Base-by-base conservation (phyloP, 2,329 filamentous ascomycete species). In the Arthrinium puccinioides region DNA sequence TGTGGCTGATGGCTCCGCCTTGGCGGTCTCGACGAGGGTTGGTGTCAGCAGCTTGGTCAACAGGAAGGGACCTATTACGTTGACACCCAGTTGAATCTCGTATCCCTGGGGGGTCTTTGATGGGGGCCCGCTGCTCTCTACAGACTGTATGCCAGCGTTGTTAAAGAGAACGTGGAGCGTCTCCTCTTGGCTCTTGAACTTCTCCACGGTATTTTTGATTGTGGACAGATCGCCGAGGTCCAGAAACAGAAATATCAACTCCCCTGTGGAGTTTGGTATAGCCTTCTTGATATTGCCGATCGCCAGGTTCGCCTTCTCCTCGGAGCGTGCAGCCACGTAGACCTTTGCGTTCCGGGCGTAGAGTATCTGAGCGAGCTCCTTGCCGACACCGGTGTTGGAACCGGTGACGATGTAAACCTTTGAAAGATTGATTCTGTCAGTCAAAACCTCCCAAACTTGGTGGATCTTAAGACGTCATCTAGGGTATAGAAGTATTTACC, bases 281-380 rank as follows among this genome's bases (percentile, higher is more conserved):
- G 51, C 47, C 4, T 48, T 42, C 41, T 65, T 62, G 42, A 66
- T 60, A 3, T 56, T 62, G 6, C 50, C 44, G 36, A 70, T 69
- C 3, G 64, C 62, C 10, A 38, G 44, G 9, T 46, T 41, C 2
- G 60, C 58, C 44, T 66, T 68, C 7, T 53, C 48, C 34, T 59
- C 49, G 2, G 59, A 61, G 15, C 67, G 62, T 2, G 58, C 64
- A 13, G 61, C 58, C n/a, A 69, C 45, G 44, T 67, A 70, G 21
- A 70, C 61, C 34, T 57, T 66, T 20, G 59, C 67, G 41, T 62
- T 61, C 24, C 59, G 54, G 14, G 46, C 45, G 46, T 63, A 67
- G 25, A 68, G 61, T 24, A 66, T 58, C 21, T 51, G 45, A 11
- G 56, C 51, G 1, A 65, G 46, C 25, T 62, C 56, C 37, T 60